Base-by-base conservation (phyloP, 257 asterid species). In the Salvia splendens region DNA sequence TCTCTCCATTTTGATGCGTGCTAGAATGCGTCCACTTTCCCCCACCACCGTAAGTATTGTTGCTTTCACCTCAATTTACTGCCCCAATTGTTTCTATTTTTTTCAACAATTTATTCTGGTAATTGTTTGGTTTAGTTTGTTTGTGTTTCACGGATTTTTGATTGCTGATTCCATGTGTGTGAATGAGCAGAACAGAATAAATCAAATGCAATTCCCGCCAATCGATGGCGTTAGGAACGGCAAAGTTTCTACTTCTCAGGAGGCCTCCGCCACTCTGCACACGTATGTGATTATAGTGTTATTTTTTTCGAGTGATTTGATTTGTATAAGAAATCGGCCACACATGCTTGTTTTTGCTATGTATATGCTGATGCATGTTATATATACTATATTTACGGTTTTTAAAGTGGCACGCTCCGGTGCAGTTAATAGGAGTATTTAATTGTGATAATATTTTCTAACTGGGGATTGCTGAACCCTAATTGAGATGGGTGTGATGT, bases 1-100 rank as follows among this genome's bases (percentile, higher is more conserved):
- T 15, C 89, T 90, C 15, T 77, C 95, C 28, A 72, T 90, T 79
- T 68, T 90, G 74, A 76, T 90, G 90, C 92, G 95, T n/a, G 81
- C 92, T 69, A 86, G 82, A 81, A 88, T 86, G 95, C 85, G 86
- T 12, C 86, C 87, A 6, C 78, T 70, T 10, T 77, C 94, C 48
- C 95, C 95, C 36, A 61, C 83, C 51, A 30, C 86, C 54, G 97
- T 87, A 68, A 73, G 81, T 38, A 42, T 61, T 54, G 16, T 61
- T 55, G 33, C 35, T 68, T 75, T 51, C 16, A 40, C 73, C 57
- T 64, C 24, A 64, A 61, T 69, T 61, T 38, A 38, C 50, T 56
- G 16, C 30, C 0, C 57, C 7, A 36, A 10, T 46, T 12, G 0
- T 40, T 56, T 12, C 8, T 11, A 24, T 1, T 4, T 15, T 42